Evolutionary conservation across 495 filamentous ascomycete species (phyloP), one percentile per base, ranked within the genome.

Genomic region (Hypoxylon lenormandii): DNA sequence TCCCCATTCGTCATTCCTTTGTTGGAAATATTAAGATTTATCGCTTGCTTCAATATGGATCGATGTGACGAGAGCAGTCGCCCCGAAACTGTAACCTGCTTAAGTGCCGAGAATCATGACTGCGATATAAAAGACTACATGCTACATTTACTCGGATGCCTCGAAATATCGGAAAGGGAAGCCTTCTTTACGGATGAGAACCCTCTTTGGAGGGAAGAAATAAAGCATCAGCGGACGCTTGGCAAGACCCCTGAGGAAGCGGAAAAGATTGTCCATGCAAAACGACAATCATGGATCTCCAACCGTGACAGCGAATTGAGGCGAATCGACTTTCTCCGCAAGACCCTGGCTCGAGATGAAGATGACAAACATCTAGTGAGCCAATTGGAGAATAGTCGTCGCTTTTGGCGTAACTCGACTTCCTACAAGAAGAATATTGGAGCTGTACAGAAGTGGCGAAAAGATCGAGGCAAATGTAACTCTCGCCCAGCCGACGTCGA

Each of bases 121-220:
- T 21, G 42, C 13, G 23, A 64, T 5, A 77, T 79, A 13, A 72
- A 49, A 48, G 71, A 79, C 22, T 73, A 72, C 15, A 18, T 78
- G 8, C 56, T 75, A 5, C 77, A 78, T 40, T 79, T 72, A 49
- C 50, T 75, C 40, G 77, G 76, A 15, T 79, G 77, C 36, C 75
- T 79, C 23, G 54, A 74, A 11, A 71, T 77, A 16, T 12, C 15
- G 3, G 64, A 78, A 0, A 67, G 70, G 13, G 16, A 59, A 4
- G 7, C 42, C 0, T 79, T 77, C 23, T 69, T 75, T n/a, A 38
- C 57, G 3, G 23, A 12, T 2, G 4, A 36, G 0, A 51, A 60
- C 13, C 0, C 5, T 1, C 58, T 76, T n/a, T 75, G 73, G 74
- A 0, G 70, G 46, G 4, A 73, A 3, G 70, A 74, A 21, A 18